A percentile compares a stretch with the other conserved stretches of the same genome.
These are phyloP conservation scores for Solanum gandarillasii DNA, from an alignment of 257 asterid genomes.

Conservation along the genomic window DNA sequence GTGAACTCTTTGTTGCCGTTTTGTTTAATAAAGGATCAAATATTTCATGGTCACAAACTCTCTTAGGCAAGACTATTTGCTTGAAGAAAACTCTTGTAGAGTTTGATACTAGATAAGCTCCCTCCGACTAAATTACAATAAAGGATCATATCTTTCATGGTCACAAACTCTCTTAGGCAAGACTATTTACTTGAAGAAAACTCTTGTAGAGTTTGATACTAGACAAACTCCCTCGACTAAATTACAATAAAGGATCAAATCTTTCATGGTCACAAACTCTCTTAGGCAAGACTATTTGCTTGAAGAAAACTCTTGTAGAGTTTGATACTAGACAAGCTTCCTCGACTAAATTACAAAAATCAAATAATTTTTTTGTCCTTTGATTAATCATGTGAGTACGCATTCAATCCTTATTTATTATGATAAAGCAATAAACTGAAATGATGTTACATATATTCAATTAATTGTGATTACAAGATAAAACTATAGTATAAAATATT, in stretches of 20 bases:
- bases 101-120: background rate
- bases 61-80: background rate
- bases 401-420: too few relatives aligned
- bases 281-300: background rate
- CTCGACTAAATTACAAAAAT: background rate
- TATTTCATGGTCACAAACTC: background rate
- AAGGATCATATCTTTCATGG: background rate
- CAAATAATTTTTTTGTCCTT: too few relatives aligned
- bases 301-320: background rate
- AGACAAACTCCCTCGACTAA: background rate
- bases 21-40: background rate
- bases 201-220: background rate
- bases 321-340: background rate
- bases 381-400: too few relatives aligned
- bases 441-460: background rate
- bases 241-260: background rate
- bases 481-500: background rate
- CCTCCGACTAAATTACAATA: background rate
- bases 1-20: background rate
- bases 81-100: background rate
- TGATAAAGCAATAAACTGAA: too few relatives aligned
- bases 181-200: background rate
- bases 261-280: background rate
- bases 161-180: background rate
- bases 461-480: background rate